phyloP scores from a whole-genome alignment of 179 eudicot genomes.

The Corrigiola litoralis region DNA sequence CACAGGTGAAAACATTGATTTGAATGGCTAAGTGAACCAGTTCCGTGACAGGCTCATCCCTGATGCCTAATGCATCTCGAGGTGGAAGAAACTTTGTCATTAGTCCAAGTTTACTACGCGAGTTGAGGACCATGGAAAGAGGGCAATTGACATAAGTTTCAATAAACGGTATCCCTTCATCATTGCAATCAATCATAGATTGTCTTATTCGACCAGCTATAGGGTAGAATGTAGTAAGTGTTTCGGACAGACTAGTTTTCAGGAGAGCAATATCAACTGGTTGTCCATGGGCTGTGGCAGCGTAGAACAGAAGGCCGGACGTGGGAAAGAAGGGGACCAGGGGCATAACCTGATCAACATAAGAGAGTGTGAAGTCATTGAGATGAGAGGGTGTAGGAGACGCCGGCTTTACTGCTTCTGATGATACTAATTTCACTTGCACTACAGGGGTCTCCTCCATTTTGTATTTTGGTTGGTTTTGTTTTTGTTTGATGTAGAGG shows the following conservation, averaged over 20 bases:
- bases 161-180: constrained; percentile 14
- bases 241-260: constrained; percentile 2
- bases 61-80: background rate
- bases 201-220: constrained; percentile 10
- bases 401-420: constrained; percentile 6
- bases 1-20: constrained; percentile 7
- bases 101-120: background rate
- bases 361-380: background rate
- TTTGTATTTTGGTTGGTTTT: background rate
- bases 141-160: constrained; percentile 4
- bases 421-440: background rate
- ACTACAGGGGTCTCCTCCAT: background rate
- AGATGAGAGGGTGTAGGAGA: constrained; percentile 2
- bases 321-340: constrained; percentile 4
- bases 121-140: background rate
- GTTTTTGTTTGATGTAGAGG: background rate
- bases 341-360: constrained; percentile 7
- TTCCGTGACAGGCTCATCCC: background rate
- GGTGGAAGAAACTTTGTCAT: constrained; percentile 10
- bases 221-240: constrained; percentile 8
- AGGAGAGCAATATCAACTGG: background rate
- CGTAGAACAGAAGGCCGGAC: background rate
- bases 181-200: background rate
- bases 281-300: background rate
- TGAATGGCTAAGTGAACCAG: background rate